phyloP scores from a whole-genome alignment of 106 monocot genomes.

The Dioscorea zingiberensis region DNA sequence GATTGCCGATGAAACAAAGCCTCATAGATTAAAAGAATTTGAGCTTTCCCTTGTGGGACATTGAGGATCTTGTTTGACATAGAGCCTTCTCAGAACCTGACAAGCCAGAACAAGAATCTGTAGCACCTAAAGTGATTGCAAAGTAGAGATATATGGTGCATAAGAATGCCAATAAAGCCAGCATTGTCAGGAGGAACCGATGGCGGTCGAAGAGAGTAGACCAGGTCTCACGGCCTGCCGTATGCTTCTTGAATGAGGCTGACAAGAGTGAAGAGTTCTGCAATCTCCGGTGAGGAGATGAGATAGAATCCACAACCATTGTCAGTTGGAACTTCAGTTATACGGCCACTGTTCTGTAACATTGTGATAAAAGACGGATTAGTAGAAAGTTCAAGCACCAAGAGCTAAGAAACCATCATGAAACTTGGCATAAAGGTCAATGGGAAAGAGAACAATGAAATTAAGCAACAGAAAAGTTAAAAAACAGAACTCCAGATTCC shows the following conservation, averaged over 20 bases:
- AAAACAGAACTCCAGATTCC: no score
- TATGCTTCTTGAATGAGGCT: slow-evolving; percentile 29
- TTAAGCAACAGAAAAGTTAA: no score
- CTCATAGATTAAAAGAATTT: slow-evolving; percentile 33
- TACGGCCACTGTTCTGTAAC: no score
- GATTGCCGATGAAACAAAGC: no score
- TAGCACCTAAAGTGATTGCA: slow-evolving; percentile 57
- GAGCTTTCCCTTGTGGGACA: slow-evolving; percentile 38
- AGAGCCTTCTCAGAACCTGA: slow-evolving; percentile 48
- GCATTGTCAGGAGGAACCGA: slow-evolving; percentile 74
- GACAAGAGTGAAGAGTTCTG: slow-evolving; percentile 24
- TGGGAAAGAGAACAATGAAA: no score
- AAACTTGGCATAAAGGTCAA: no score
- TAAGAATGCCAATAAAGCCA: slow-evolving; percentile 58
- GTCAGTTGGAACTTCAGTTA: not conserved
- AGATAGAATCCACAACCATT: slow-evolving; percentile 62
- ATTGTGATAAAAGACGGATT: no score
- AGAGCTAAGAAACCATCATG: no score
- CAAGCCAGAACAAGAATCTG: slow-evolving; percentile 43
- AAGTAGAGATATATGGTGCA: slow-evolving; percentile 92
- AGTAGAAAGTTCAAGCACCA: no score
- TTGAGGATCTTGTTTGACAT: slow-evolving; percentile 50
- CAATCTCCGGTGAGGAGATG: slow-evolving; percentile 78
- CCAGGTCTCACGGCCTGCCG: slow-evolving; percentile 51
- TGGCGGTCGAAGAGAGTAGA: slow-evolving; percentile 62